phyloP scores from a whole-genome alignment of 495 filamentous ascomycete genomes.

The Lepraria neglecta region DNA sequence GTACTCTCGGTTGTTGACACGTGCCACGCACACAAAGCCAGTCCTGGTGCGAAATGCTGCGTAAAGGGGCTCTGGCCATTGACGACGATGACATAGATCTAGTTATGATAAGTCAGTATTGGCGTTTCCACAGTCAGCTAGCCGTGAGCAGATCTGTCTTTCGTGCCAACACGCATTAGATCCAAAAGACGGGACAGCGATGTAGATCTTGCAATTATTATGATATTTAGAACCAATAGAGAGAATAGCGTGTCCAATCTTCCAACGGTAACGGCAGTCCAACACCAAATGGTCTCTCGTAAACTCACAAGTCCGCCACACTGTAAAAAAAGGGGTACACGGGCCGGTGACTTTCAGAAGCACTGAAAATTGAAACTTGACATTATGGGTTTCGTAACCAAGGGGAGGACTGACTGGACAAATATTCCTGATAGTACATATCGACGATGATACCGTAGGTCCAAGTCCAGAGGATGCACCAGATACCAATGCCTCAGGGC shows the following conservation, averaged over 20 bases:
- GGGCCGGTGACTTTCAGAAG: neutral
- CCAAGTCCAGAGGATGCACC: slow-evolving; percentile 14
- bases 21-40: slow-evolving; percentile 84
- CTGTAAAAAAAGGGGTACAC: neutral
- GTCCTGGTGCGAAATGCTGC: slow-evolving; percentile 60
- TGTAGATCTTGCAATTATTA: slow-evolving; percentile 3
- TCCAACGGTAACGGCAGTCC: neutral
- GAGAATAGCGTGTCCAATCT: neutral
- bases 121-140: neutral
- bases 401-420: slow-evolving; percentile 52
- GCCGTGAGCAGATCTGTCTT: neutral
- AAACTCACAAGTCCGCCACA: neutral
- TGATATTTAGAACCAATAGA: neutral
- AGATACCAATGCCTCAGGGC: slow-evolving; percentile 9
- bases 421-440: slow-evolving; percentile 62
- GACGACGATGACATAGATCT: slow-evolving; percentile 95
- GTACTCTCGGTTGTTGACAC: slow-evolving; percentile 96
- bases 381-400: neutral
- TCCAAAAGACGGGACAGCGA: neutral
- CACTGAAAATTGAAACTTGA: slow-evolving; percentile 4
- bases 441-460: slow-evolving; percentile 32
- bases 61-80: slow-evolving; percentile 90
- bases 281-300: neutral
- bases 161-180: neutral
- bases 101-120: slow-evolving; percentile 23